phyloP scores from a whole-genome alignment of 169 alveolate species.

The Miamiensis avidus region DNA sequence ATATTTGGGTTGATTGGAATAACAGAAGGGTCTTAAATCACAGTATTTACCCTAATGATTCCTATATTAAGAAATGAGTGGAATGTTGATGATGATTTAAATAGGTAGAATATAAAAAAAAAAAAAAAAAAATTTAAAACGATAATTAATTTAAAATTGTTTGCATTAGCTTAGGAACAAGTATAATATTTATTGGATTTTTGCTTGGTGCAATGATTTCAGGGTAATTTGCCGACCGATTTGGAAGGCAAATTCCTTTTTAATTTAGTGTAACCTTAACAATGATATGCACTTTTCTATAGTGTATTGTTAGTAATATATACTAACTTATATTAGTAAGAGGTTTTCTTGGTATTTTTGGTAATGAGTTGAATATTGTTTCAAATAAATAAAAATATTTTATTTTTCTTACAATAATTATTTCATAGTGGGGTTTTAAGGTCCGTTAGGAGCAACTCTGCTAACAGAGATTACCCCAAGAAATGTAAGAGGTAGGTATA shows the following conservation, averaged over 20 bases:
- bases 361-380: neutral
- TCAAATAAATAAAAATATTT: neutral
- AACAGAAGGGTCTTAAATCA: conserved; percentile 42
- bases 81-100: conserved; percentile 29
- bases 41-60: conserved; percentile 41
- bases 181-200: neutral
- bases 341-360: neutral
- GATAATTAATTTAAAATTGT: too few relatives aligned
- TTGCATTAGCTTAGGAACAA: neutral
- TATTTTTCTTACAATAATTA: neutral
- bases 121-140: conserved; percentile 33
- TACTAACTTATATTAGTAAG: neutral
- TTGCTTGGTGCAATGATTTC: conserved; percentile 39
- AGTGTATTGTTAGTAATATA: neutral
- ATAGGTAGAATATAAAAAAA: conserved; percentile 37
- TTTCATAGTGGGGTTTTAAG: conserved; percentile 41
- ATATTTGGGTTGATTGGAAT: conserved; percentile 39
- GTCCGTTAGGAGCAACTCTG: conserved; percentile 41
- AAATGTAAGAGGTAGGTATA: conserved; percentile 43
- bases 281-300: neutral
- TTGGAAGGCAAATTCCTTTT: conserved; percentile 36
- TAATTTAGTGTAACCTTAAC: neutral
- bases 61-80: conserved; percentile 44
- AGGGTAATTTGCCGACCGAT: conserved; percentile 39
- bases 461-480: conserved; percentile 42